Base-by-base conservation (phyloP, 768 basidiomycete species). In the Mycena rebaudengoi region DNA sequence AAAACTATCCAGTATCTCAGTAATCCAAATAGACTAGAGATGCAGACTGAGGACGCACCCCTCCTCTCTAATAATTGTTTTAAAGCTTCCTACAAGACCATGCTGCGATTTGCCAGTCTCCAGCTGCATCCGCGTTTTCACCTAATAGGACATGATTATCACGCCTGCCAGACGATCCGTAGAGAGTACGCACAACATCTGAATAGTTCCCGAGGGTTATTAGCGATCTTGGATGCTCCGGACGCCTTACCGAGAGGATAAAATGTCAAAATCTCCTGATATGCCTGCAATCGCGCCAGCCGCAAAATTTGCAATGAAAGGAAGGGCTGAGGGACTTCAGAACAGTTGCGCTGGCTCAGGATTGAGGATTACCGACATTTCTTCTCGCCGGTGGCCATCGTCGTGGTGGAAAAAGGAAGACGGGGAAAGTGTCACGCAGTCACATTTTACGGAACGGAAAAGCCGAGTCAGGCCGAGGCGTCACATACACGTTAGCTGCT, bases 51-150 rank as follows among this genome's bases (percentile, higher is more conserved):
- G 21, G 25, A 73, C 86, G 69, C 69, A 98, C 96, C 97, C 98
- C 84, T 99, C 97, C 72, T 94, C 84, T 54, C 85, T 88, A 25
- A 99, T 80, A 73, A 99, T 99, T 14, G 88, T 83, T 61, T 80
- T 82, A 77, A 99, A 90, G 29, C 88, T 94, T 43, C 94, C 91
- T 23, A 98, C 82, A 70, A 99, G 85, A 7, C 96, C 93, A 60
- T 86, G 82, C 44, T 85, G 77, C 33, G 83, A 78, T 78, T 92
- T 94, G 4, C 94, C 94, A 5, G 90, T 92, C 74, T 93, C 91
- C n/a, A 99, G 84, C 75, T 99, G 98, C 89, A 98, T 96, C 26
- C 98, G 93, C 21, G 98, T 99, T 81, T 99, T 98, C 74, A 98
- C 95, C 93, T 95, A 73, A 28, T 48, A 62, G 33, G 45, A n/a